Evolutionary conservation across 805 yeast species (phyloP).

Genomic region (Candida fluviatilis): DNA sequence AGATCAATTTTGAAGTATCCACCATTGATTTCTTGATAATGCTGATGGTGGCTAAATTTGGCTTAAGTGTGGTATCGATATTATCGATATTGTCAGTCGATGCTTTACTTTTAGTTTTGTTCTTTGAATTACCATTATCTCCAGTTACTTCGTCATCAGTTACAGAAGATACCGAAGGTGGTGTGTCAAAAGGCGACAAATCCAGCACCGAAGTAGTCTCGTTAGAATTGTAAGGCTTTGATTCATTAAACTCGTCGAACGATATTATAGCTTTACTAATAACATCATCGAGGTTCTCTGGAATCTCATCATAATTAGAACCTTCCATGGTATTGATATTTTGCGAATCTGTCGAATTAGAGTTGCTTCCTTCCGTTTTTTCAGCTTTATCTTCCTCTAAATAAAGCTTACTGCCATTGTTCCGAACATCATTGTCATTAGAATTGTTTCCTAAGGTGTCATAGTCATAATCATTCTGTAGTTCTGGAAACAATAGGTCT

Average conservation of each 20-base stretch:
- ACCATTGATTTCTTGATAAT: slow-evolving; percentile 21
- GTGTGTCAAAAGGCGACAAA: slow-evolving; percentile 12
- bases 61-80: not conserved
- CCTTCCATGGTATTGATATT: not conserved
- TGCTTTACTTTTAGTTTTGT: not conserved
- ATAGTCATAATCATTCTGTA: not conserved
- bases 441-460: not conserved
- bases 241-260: slow-evolving; percentile 10
- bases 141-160: slow-evolving; percentile 6
- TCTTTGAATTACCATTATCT: not conserved
- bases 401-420: not conserved
- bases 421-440: not conserved
- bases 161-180: slow-evolving; percentile 8
- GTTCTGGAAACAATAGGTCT: not conserved
- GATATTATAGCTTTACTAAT: slow-evolving; percentile 13
- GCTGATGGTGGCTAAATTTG: slow-evolving; percentile 13
- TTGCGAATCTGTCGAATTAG: no score
- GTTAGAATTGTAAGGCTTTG: not conserved
- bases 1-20: slow-evolving; percentile 21
- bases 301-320: slow-evolving; percentile 1
- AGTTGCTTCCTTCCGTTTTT: no score
- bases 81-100: not conserved
- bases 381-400: not conserved
- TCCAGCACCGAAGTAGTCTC: slow-evolving; percentile 5
- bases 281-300: slow-evolving; percentile 11